These are phyloP conservation scores for Chaetomidium leptoderma DNA, from an alignment of 495 filamentous ascomycete species.

Conservation along the genomic window DNA sequence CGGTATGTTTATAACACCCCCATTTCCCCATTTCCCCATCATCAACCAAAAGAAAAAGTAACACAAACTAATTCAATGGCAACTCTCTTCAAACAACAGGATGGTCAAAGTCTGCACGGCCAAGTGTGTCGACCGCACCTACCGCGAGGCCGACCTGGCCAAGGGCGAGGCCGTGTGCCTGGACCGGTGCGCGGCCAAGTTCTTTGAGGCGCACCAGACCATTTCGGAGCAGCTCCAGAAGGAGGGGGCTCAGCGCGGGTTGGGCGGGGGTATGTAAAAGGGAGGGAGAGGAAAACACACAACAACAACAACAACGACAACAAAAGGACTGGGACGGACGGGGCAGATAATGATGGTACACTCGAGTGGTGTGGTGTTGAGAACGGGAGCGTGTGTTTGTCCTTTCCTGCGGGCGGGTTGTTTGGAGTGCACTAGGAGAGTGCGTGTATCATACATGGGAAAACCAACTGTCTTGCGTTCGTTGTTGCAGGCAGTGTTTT, in stretches of 20 bases:
- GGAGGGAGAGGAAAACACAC: background rate
- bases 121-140: conserved; percentile 87
- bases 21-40: background rate
- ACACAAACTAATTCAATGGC: background rate
- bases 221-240: conserved; percentile 58
- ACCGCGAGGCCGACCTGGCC: conserved; percentile 92
- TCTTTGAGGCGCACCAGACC: conserved; percentile 97
- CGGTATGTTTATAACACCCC: conserved; percentile 51
- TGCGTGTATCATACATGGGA: too few species aligned
- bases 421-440: too few species aligned
- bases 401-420: too few species aligned
- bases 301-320: too few species aligned
- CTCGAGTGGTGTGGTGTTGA: too few species aligned
- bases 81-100: too few species aligned
- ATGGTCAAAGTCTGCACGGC: conserved; percentile 80
- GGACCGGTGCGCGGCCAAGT: conserved; percentile 93
- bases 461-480: too few species aligned
- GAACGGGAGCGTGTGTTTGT: too few species aligned
- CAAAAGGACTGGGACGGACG: too few species aligned
- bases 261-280: conserved; percentile 19
- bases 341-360: too few species aligned
- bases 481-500: background rate
- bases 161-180: conserved; percentile 98
- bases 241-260: conserved; percentile 41
- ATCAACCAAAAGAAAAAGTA: background rate